Conservation (phyloP, 495 filamentous ascomycete genomes). For the Trichoderma orchidacearum region DNA sequence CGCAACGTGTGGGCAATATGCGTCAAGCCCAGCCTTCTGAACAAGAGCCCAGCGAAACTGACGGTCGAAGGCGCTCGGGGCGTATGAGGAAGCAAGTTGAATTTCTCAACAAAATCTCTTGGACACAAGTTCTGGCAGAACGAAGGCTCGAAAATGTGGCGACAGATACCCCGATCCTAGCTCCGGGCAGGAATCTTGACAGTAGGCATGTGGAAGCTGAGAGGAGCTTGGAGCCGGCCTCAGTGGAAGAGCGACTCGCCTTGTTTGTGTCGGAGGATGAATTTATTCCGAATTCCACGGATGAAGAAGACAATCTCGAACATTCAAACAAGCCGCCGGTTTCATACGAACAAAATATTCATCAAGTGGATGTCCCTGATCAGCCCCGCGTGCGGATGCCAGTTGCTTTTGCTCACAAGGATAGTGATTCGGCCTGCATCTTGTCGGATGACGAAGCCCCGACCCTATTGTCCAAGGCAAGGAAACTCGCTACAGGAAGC, state of each 20-base stretch:
- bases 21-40: background rate
- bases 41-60: background rate
- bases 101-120: background rate
- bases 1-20: no score
- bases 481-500: background rate
- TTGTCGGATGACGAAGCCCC: background rate
- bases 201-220: no score
- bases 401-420: background rate
- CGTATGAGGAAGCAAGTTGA: background rate
- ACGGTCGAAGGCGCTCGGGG: background rate
- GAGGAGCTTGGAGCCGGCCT: no score
- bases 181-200: background rate
- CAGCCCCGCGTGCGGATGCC: background rate
- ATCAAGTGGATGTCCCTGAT: background rate
- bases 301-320: background rate
- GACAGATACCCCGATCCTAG: background rate
- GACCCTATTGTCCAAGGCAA: background rate
- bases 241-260: background rate
- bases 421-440: background rate
- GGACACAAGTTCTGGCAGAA: background rate
- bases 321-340: background rate
- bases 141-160: background rate
- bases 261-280: background rate
- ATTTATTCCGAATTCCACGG: background rate
- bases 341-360: background rate